Evolutionary conservation across 306 rosid genomes (phyloP).

Genomic region (Glycine tomentella): DNA sequence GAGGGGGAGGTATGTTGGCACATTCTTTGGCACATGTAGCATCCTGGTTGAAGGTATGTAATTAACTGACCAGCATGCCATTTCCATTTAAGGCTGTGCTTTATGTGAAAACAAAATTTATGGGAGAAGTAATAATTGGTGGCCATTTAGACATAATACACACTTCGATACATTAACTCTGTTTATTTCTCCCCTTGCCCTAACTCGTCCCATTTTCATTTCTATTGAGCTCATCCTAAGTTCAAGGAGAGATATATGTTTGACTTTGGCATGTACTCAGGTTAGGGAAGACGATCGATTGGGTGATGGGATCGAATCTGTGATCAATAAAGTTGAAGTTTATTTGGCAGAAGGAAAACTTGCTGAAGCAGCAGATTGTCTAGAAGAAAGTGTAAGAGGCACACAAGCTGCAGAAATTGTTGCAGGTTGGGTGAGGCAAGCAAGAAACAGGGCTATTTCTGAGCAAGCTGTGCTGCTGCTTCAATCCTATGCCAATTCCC

Average conservation of each 20-base stretch:
- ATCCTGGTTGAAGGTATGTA: constrained; percentile 85
- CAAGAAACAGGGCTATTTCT: constrained; percentile 92
- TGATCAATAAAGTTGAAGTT: constrained; percentile 78
- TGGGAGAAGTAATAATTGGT: constrained; percentile 20
- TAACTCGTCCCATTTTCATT: constrained; percentile 21
- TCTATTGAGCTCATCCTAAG: not conserved
- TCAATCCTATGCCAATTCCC: constrained; percentile 82
- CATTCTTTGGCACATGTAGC: constrained; percentile 84
- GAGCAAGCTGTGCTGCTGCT: constrained; percentile 91
- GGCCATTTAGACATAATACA: not conserved
- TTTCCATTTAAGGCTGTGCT: constrained; percentile 1
- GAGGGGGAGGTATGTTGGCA: constrained; percentile 84
- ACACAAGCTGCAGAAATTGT: constrained; percentile 78
- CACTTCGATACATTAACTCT: not conserved
- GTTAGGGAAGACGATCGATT: constrained; percentile 76
- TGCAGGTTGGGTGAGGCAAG: constrained; percentile 74
- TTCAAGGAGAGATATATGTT: not conserved
- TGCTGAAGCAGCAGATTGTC: constrained; percentile 83
- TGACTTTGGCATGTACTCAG: constrained; percentile 55
- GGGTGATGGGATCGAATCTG: constrained; percentile 89
- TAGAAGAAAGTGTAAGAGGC: constrained; percentile 86
- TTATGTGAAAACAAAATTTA: constrained; percentile 36
- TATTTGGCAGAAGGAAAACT: constrained; percentile 87
- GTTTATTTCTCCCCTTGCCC: constrained; percentile 28
- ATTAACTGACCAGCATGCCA: constrained; percentile 33